These are phyloP conservation scores for Penicillium pancosmium DNA, from an alignment of 495 filamentous ascomycete genomes.

Conservation along the genomic window DNA sequence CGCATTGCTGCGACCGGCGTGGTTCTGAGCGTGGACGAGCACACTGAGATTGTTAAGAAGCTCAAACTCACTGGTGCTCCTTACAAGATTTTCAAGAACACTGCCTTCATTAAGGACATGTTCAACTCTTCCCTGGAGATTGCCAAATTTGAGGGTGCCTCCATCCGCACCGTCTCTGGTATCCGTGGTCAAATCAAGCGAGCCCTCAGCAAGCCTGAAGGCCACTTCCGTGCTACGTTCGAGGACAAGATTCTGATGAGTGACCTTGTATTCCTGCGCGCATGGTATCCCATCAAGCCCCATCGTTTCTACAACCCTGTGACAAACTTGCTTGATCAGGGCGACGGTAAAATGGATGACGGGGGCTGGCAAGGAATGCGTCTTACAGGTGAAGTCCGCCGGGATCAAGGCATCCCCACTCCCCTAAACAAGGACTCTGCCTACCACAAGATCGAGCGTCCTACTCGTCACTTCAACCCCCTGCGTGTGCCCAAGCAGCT, in stretches of 20 bases:
- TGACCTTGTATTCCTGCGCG: conserved; percentile 92
- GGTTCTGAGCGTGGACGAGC: conserved; percentile 89
- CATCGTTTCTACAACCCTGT: conserved; percentile 96
- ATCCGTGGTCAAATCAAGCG: conserved; percentile 96
- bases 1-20: conserved; percentile 92
- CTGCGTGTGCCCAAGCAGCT: conserved; percentile 84
- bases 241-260: conserved; percentile 97
- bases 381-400: conserved; percentile 89
- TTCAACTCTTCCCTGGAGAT: conserved; percentile 93
- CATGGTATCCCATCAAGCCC: conserved; percentile 95
- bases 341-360: conserved; percentile 37
- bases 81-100: conserved; percentile 99
- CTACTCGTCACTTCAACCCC: conserved; percentile 87
- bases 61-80: conserved; percentile 90
- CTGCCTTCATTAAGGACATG: conserved; percentile 98
- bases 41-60: conserved; percentile 97
- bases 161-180: conserved; percentile 93
- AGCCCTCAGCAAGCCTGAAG: conserved; percentile 87
- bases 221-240: conserved; percentile 93
- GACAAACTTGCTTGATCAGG: conserved; percentile 75
- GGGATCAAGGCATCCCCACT: conserved; percentile 71
- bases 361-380: conserved; percentile 83
- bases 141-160: conserved; percentile 96
- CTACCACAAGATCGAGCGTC: conserved; percentile 82
- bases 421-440: conserved; percentile 77